A percentile compares a stretch with the other conserved stretches of the same genome.
phyloP scores from a whole-genome alignment of 2,329 filamentous ascomycete genomes.

The Calonectria crousiana region DNA sequence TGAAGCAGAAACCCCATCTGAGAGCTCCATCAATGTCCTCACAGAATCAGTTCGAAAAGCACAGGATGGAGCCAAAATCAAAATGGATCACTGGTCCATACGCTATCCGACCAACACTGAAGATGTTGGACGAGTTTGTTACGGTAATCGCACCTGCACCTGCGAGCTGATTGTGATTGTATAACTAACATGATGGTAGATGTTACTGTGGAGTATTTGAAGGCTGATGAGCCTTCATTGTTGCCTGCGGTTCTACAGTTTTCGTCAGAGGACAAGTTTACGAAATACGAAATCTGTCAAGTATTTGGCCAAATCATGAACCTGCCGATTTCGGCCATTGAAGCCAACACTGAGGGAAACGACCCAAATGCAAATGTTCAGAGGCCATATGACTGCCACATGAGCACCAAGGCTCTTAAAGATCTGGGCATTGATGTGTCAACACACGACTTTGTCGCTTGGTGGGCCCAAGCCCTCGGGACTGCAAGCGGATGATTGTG shows the following conservation, averaged over 20 bases:
- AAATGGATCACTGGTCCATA: conserved; percentile 88
- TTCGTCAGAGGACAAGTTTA: conserved; percentile 86
- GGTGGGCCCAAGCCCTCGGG: conserved; percentile 74
- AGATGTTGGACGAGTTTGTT: conserved; percentile 85
- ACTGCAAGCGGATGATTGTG: not conserved
- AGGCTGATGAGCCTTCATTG: conserved; percentile 57
- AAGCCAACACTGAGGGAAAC: conserved; percentile 77
- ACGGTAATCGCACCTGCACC: conserved; percentile 60
- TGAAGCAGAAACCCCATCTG: conserved; percentile 73
- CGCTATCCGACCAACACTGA: conserved; percentile 91
- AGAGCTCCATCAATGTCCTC: conserved; percentile 87
- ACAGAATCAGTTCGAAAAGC: conserved; percentile 82
- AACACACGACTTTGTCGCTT: conserved; percentile 82
- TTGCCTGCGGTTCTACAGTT: conserved; percentile 85
- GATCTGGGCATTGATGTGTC: conserved; percentile 80
- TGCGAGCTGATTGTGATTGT: not conserved
- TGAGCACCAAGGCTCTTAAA: conserved; percentile 80
- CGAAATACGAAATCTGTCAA: conserved; percentile 91
- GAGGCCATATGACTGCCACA: conserved; percentile 88
- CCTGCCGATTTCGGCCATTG: conserved; percentile 75
- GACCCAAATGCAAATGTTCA: conserved; percentile 78
- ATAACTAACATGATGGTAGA: conserved; percentile 59
- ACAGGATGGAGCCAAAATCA: conserved; percentile 72
- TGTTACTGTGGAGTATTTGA: conserved; percentile 76
- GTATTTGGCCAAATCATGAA: conserved; percentile 84